Evolutionary conservation across 768 basidiomycete genomes (phyloP), one percentile per base, ranked within the genome.

Genomic region (Calocybe gangraenosa): DNA sequence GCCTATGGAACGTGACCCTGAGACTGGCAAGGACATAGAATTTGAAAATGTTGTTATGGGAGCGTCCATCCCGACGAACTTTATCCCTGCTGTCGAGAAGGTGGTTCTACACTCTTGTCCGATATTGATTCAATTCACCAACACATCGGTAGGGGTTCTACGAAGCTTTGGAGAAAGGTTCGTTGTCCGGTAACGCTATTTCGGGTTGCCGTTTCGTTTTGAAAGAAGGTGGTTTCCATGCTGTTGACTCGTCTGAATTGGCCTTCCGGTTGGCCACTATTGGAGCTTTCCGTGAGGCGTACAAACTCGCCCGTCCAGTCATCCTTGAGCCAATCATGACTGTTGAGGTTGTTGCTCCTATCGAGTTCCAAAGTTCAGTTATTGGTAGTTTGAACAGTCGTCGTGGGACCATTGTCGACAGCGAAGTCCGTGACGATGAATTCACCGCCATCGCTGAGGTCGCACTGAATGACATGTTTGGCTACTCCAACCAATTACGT

Each of bases 321-420:
- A 85, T 99, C 45, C 69, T 99, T 32, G 95, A 99, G 62, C 95
- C 95, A n/a, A 86, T 98, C 67, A 99, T 99, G 95, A 89, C 80
- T 13, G 95, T 99, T 30, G 95, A 99, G 58, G 91, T 98, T 20
- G 85, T 97, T 31, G 94, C 95, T 0, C 96, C 96, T 2, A 74
- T 80, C 10, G 96, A 99, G 61, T 99, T 98, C 77, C 96, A 99
- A 64, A 87, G 87, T 76, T 61, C 41, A 73, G 96, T 99, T 46
- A 96, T 98, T 58, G 94, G 95, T 22, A 91, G 91, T 9, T 66
- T 99, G 54, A 99, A 96, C 62, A 80, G 85, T 40, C 81, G 96
- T 21, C 82, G 92, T 37, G 96, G 96, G 3, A 92, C 89, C 2
- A 96, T 99, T 58, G 71, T 94, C 33, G 95, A 97, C 58, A 95